A percentile compares a stretch with the other conserved stretches of the same genome.
Conservation (phyloP, 2,329 filamentous ascomycete genomes). For the Chaetomium globosum region DNA sequence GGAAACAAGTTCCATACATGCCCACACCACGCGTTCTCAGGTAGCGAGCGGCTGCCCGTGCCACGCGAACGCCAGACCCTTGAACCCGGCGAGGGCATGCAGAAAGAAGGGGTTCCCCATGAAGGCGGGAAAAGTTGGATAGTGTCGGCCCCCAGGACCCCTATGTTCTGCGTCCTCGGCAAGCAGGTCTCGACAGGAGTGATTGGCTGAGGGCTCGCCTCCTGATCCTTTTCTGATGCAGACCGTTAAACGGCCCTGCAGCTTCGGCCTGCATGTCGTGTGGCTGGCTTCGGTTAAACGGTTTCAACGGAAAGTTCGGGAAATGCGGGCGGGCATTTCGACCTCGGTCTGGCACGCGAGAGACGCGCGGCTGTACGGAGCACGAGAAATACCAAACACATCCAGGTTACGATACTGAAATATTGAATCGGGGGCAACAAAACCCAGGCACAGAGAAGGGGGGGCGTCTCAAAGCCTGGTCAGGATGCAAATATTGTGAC, state of each 20-base stretch:
- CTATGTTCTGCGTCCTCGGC: constrained; percentile 20
- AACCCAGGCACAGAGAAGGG: neutral
- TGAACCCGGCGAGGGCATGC: constrained; percentile 4
- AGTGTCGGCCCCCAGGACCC: constrained; percentile 4
- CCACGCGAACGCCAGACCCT: constrained; percentile 13
- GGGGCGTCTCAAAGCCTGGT: neutral
- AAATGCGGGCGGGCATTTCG: neutral
- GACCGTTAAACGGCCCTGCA: constrained; percentile 4
- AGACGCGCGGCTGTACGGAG: neutral
- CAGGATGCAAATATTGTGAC: neutral
- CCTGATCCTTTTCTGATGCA: constrained; percentile 19
- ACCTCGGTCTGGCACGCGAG: neutral
- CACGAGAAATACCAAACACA: no score
- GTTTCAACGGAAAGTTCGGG: constrained; percentile 2
- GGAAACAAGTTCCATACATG: constrained; percentile 13
- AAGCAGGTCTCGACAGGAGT: neutral
- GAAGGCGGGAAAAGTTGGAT: neutral
- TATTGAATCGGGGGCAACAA: neutral
- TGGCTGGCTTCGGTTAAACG: constrained; percentile 18
- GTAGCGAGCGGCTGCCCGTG: constrained; percentile 1
- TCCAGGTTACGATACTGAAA: no score
- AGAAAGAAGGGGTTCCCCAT: neutral
- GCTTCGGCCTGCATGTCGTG: constrained; percentile 15
- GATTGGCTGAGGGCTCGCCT: constrained; percentile 11
- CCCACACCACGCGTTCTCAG: neutral